These are phyloP conservation scores for Pseudogymnoascus sp. DNA, from an alignment of 2,329 filamentous ascomycete genomes.

Conservation along the genomic window DNA sequence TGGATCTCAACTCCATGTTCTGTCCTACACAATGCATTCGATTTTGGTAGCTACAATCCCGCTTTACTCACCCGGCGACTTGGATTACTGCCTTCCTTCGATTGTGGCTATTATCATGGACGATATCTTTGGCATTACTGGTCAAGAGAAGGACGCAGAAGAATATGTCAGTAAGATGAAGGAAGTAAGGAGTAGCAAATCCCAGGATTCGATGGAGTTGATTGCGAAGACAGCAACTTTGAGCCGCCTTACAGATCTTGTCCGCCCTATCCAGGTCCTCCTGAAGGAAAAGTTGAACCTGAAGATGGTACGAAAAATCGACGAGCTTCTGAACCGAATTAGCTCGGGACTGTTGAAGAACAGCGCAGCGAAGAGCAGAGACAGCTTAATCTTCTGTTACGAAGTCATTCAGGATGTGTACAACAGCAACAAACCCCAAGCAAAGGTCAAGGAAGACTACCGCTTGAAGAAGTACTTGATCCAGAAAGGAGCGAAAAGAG, in stretches of 20 bases:
- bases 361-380: constrained; percentile 66
- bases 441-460: constrained; percentile 52
- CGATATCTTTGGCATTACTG: constrained; percentile 87
- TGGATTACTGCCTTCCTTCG: constrained; percentile 78
- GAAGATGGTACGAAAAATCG: constrained; percentile 80
- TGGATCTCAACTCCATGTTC: constrained; percentile 89
- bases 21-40: constrained; percentile 91
- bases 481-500: constrained; percentile 71
- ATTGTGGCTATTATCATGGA: constrained; percentile 89
- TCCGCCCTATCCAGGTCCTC: constrained; percentile 71
- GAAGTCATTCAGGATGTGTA: constrained; percentile 88
- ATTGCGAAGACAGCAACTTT: constrained; percentile 79
- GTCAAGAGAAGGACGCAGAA: constrained; percentile 94
- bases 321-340: constrained; percentile 78
- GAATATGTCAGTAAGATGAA: constrained; percentile 95
- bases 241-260: constrained; percentile 63
- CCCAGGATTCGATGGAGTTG: constrained; percentile 94
- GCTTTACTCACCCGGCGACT: constrained; percentile 68
- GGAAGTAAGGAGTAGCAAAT: constrained; percentile 97
- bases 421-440: constrained; percentile 49
- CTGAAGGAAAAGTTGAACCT: constrained; percentile 79
- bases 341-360: constrained; percentile 80
- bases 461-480: constrained; percentile 69
- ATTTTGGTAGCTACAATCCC: constrained; percentile 73
- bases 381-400: constrained; percentile 90